These are phyloP conservation scores for Cryphonectria carpinicola DNA, from an alignment of 2,329 filamentous ascomycete genomes.

Conservation along the genomic window DNA sequence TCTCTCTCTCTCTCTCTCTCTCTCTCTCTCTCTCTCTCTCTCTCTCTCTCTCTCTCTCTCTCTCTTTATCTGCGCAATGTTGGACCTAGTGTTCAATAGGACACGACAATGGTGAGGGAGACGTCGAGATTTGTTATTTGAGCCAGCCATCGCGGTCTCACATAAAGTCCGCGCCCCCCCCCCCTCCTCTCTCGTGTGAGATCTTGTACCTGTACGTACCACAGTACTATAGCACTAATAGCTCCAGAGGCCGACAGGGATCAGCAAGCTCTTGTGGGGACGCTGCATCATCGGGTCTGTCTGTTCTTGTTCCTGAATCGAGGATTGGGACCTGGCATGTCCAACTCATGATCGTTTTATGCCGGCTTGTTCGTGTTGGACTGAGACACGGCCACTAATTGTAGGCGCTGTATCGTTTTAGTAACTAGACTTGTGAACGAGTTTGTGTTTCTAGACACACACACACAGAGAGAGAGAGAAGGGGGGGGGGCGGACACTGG, in stretches of 20 bases:
- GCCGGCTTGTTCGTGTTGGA: neutral
- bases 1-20: no score
- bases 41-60: no score
- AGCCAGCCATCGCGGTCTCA: neutral
- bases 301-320: conserved; percentile 11
- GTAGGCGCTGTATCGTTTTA: neutral
- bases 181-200: neutral
- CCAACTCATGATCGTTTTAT: neutral
- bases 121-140: neutral
- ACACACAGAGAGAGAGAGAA: no score
- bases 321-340: neutral
- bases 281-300: conserved; percentile 13
- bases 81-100: neutral
- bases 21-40: no score
- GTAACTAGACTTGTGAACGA: neutral
- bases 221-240: neutral
- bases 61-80: no score
- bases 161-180: neutral
- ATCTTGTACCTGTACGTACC: conserved; percentile 6
- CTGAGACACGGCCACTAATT: neutral
- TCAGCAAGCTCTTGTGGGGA: conserved; percentile 8
- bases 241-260: conserved; percentile 2
- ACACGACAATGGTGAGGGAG: neutral
- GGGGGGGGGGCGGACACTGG: neutral
- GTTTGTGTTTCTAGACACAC: neutral